Conservation (phyloP, 176 grass and related monocot species). For the Oryza nivara region DNA sequence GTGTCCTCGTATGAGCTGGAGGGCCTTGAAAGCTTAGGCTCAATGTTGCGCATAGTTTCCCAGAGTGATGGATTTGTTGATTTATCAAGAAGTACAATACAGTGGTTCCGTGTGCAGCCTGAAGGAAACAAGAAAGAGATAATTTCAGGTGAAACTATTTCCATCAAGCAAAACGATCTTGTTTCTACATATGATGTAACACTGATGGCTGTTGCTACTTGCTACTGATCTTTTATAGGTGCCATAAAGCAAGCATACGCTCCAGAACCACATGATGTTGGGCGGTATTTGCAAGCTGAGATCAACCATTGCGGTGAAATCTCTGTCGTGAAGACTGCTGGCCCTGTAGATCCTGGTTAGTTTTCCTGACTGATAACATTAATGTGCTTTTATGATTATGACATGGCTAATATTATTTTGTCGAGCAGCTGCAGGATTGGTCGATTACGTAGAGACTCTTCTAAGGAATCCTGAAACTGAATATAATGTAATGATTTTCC, state of each 20-base stretch:
- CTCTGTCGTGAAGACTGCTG: slow-evolving; percentile 41
- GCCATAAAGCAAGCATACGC: slow-evolving; percentile 71
- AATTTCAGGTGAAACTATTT: slow-evolving; percentile 66
- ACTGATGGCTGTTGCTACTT: slow-evolving; percentile 17
- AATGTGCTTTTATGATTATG: slow-evolving; percentile 19
- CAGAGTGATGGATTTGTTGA: slow-evolving; percentile 25
- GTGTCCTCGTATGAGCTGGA: slow-evolving; percentile 48
- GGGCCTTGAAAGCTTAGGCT: slow-evolving; percentile 79
- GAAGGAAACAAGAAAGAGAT: slow-evolving; percentile 66
- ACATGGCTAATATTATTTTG: slow-evolving; percentile 25
- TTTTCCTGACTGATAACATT: slow-evolving; percentile 28
- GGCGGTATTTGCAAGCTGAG: slow-evolving; percentile 69
- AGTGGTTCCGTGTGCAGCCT: slow-evolving; percentile 71
- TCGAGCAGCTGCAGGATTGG: slow-evolving; percentile 74
- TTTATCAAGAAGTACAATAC: slow-evolving; percentile 56
- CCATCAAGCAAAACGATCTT: slow-evolving; percentile 23
- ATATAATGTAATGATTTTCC: slow-evolving; percentile 71
- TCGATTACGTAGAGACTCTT: slow-evolving; percentile 64
- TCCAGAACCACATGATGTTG: slow-evolving; percentile 80
- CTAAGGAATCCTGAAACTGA: slow-evolving; percentile 67
- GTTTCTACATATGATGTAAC: neutral
- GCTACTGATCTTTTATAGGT: slow-evolving; percentile 46
- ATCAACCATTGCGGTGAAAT: slow-evolving; percentile 50
- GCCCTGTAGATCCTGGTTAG: slow-evolving; percentile 70
- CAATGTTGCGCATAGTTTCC: slow-evolving; percentile 53